Conservation (phyloP, 441 rosid genomes). For the Euphorbia celastroides region DNA sequence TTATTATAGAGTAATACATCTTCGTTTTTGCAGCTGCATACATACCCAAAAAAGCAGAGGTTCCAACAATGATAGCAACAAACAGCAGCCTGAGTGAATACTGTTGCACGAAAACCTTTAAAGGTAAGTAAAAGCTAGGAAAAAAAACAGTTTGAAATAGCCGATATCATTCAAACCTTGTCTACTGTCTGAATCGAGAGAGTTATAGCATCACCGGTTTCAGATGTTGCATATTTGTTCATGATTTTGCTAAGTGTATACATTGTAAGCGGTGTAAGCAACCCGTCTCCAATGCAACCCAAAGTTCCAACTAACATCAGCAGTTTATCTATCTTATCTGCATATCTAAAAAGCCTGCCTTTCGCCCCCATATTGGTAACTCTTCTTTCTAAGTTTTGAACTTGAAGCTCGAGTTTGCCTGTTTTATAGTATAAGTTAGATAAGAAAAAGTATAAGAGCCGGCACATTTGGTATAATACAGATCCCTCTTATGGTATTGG, state of each 20-base stretch:
- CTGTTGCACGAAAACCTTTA: slow-evolving; percentile 31
- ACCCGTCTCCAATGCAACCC: slow-evolving; percentile 64
- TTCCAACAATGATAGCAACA: slow-evolving; percentile 47
- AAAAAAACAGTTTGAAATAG: background rate
- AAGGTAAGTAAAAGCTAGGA: background rate
- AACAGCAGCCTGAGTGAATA: slow-evolving; percentile 43
- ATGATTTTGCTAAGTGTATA: slow-evolving; percentile 40
- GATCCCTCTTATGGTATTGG: background rate
- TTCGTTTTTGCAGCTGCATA: background rate
- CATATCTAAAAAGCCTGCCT: slow-evolving; percentile 38
- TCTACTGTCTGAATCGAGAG: slow-evolving; percentile 34
- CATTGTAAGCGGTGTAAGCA: slow-evolving; percentile 48
- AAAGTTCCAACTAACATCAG: slow-evolving; percentile 45
- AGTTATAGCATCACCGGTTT: slow-evolving; percentile 13
- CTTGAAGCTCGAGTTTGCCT: background rate
- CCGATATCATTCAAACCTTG: slow-evolving; percentile 28
- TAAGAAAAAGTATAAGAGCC: slow-evolving; percentile 2
- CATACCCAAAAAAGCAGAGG: slow-evolving; percentile 52
- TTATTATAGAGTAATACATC: background rate
- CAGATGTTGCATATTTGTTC: slow-evolving; percentile 39
- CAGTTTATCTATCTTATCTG: slow-evolving; percentile 42
- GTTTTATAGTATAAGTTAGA: background rate
- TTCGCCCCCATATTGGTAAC: slow-evolving; percentile 28
- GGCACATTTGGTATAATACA: slow-evolving; percentile 18
- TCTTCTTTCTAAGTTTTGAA: background rate